These are phyloP conservation scores for Alternaria brassicae DNA, from an alignment of 2,329 filamentous ascomycete genomes.

Conservation along the genomic window DNA sequence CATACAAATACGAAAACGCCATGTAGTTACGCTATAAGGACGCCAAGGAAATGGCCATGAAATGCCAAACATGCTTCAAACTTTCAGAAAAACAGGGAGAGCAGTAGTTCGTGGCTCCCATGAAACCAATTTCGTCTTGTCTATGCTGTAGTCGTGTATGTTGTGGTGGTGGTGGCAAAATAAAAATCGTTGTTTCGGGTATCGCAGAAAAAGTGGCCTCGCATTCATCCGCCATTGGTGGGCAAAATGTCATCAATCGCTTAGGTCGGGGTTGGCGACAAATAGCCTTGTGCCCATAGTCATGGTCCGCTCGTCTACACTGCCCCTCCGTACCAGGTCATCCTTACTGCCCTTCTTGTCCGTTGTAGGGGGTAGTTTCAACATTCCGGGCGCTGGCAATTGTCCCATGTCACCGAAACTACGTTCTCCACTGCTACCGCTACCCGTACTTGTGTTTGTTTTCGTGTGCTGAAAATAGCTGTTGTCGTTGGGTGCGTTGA, in stretches of 20 bases:
- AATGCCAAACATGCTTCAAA: constrained; percentile 1
- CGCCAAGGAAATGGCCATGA: not conserved
- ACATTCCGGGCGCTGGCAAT: constrained; percentile 50
- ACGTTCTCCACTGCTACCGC: constrained; percentile 54
- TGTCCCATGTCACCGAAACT: constrained; percentile 63
- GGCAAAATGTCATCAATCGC: constrained; percentile 49
- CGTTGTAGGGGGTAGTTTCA: constrained; percentile 54
- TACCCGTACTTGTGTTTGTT: constrained; percentile 53
- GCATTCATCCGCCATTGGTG: not conserved
- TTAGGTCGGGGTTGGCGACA: constrained; percentile 82
- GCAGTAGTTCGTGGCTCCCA: not conserved
- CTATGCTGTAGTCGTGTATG: constrained; percentile 1
- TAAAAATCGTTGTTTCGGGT: constrained; percentile 32
- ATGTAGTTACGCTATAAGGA: not conserved
- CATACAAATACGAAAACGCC: not conserved
- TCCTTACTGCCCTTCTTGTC: constrained; percentile 65
- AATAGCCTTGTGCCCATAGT: constrained; percentile 77
- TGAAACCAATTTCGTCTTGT: not conserved
- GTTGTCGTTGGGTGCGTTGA: constrained; percentile 19
- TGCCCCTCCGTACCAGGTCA: constrained; percentile 77
- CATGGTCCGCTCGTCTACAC: constrained; percentile 81
- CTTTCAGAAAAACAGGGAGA: not conserved
- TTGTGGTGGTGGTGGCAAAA: constrained; percentile 12
- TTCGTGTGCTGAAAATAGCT: constrained; percentile 56
- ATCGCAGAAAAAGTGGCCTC: constrained; percentile 36